Evolutionary conservation across 2,329 filamentous ascomycete species (phyloP).

Genomic region (Cladosporium sp.): DNA sequence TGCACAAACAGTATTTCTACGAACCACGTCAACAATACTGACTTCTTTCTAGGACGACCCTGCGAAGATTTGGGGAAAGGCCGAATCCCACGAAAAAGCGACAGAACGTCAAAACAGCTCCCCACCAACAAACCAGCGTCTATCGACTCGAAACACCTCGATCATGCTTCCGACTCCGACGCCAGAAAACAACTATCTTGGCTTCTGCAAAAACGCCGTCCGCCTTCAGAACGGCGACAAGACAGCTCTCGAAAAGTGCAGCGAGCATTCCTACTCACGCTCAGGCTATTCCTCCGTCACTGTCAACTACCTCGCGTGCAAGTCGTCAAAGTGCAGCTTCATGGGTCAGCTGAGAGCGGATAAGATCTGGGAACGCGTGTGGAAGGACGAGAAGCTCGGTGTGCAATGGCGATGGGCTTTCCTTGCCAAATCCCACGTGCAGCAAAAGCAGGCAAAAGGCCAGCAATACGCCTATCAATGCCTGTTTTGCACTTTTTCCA

Average conservation of each 20-base stretch:
- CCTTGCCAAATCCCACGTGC: slow-evolving; percentile 44
- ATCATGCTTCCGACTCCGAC: slow-evolving; percentile 24
- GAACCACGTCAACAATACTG: background rate
- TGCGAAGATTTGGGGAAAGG: slow-evolving; percentile 26
- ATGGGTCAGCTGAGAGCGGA: slow-evolving; percentile 31
- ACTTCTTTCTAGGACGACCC: slow-evolving; percentile 21
- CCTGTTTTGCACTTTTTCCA: slow-evolving; percentile 43
- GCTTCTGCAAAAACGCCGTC: slow-evolving; percentile 46
- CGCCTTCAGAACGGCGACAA: slow-evolving; percentile 34
- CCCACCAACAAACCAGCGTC: background rate
- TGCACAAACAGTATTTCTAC: background rate
- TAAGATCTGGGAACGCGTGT: slow-evolving; percentile 25
- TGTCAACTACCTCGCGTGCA: slow-evolving; percentile 35
- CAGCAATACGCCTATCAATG: slow-evolving; percentile 38
- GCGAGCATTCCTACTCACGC: slow-evolving; percentile 19
- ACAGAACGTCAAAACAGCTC: background rate
- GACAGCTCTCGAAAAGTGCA: slow-evolving; percentile 27
- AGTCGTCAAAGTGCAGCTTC: slow-evolving; percentile 42
- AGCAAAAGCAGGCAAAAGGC: slow-evolving; percentile 29
- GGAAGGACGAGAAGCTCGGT: slow-evolving; percentile 23
- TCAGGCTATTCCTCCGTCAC: slow-evolving; percentile 17
- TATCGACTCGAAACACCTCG: slow-evolving; percentile 10
- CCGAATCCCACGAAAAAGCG: slow-evolving; percentile 14
- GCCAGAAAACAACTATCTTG: slow-evolving; percentile 31
- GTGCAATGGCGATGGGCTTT: slow-evolving; percentile 46